Percentiles rank a stretch among this genome's conserved stretches.
Evolutionary conservation across 768 basidiomycete species (phyloP).

Genomic region (Auricularia cornea): DNA sequence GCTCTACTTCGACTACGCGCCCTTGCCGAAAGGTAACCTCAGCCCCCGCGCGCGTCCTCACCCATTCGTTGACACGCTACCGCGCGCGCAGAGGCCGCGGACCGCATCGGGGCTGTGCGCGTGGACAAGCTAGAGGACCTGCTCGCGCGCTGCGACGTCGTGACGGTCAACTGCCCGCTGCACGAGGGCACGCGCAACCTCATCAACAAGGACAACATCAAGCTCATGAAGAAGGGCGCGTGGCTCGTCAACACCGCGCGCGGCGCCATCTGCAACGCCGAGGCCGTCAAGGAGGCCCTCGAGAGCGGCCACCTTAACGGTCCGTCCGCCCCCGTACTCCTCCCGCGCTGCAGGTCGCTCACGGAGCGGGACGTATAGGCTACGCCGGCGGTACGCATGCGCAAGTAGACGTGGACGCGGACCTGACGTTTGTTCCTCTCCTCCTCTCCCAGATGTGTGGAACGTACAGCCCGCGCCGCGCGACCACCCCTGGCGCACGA

Average conservation of each 20-base stretch:
- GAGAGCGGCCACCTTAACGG: constrained; percentile 64
- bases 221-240: constrained; percentile 45
- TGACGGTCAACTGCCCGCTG: constrained; percentile 83
- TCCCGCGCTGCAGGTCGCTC: constrained; percentile 5
- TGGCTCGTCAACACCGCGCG: constrained; percentile 93
- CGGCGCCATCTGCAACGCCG: constrained; percentile 82
- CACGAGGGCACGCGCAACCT: constrained; percentile 76
- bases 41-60: too few species aligned
- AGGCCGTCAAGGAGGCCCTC: constrained; percentile 70
- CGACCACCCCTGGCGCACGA: constrained; percentile 79
- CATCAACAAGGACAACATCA: constrained; percentile 58
- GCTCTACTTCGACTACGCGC: constrained; percentile 79
- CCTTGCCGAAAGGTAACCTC: constrained; percentile 50
- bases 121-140: constrained; percentile 74
- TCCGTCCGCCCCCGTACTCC: constrained; percentile 19
- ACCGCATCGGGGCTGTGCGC: constrained; percentile 60
- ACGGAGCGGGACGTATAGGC: background rate
- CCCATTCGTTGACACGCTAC: too few species aligned
- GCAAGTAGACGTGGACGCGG: too few species aligned
- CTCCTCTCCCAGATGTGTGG: constrained; percentile 62
- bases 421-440: constrained; percentile 20
- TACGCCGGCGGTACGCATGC: background rate
- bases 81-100: constrained; percentile 43
- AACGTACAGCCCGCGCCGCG: constrained; percentile 79
- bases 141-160: constrained; percentile 52